Evolutionary conservation across 805 yeast species (phyloP).

Genomic region (Kazachstania africana): DNA sequence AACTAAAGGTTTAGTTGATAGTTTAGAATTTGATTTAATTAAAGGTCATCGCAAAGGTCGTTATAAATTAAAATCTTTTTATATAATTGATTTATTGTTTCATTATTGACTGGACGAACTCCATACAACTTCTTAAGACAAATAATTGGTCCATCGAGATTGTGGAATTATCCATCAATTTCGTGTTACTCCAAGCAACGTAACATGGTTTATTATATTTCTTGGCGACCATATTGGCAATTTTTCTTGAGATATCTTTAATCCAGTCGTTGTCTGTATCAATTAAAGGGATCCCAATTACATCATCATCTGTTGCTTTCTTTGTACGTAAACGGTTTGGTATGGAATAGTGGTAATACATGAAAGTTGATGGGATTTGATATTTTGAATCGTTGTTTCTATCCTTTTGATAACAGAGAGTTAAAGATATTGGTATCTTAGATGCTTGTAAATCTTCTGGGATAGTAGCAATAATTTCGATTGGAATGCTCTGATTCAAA

Average conservation of each 20-base stretch:
- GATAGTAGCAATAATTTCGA: constrained; percentile 14
- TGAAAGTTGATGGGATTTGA: constrained; percentile 5
- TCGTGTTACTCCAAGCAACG: constrained; percentile 12
- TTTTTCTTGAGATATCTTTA: constrained; percentile 19
- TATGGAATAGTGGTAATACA: constrained; percentile 19
- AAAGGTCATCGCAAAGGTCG: neutral
- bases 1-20: constrained; percentile 26
- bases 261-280: constrained; percentile 19
- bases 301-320: constrained; percentile 8
- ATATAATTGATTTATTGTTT: constrained; percentile 1
- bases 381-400: neutral
- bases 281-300: constrained; percentile 16
- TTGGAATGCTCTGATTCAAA: constrained; percentile 3
- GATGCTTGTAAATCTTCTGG: constrained; percentile 8
- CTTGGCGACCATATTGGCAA: constrained; percentile 16
- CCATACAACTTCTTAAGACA: constrained; percentile 15
- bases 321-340: constrained; percentile 7
- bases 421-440: constrained; percentile 15
- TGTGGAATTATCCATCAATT: constrained; percentile 1
- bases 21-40: constrained; percentile 10
- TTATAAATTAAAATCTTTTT: constrained; percentile 28
- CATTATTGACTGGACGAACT: constrained; percentile 8
- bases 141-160: constrained; percentile 15
- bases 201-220: constrained; percentile 20
- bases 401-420: constrained; percentile 7